Evolutionary conservation across 352 stramenopile species (phyloP).

Genomic region (Phytophthora pluvialis): DNA sequence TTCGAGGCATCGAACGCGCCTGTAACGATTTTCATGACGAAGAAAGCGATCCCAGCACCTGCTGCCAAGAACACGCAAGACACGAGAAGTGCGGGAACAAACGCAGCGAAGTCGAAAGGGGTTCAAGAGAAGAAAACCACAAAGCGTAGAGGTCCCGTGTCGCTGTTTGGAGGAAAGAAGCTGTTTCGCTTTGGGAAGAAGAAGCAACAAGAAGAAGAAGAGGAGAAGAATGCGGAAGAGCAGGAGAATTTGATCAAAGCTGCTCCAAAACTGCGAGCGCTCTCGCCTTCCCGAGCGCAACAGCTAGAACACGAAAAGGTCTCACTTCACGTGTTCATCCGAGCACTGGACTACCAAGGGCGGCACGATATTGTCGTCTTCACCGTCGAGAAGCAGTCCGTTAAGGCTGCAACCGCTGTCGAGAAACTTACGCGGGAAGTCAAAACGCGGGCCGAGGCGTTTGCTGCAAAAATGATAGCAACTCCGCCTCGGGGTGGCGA

Average conservation of each 20-base stretch:
- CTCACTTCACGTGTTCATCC: slow-evolving; percentile 40
- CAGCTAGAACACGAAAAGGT: slow-evolving; percentile 29
- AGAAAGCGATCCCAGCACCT: slow-evolving; percentile 17
- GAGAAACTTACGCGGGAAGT: slow-evolving; percentile 29
- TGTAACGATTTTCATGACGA: slow-evolving; percentile 41
- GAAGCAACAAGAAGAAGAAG: slow-evolving; percentile 30
- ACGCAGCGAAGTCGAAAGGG: background rate
- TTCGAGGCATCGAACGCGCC: slow-evolving; percentile 36
- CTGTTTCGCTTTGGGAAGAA: slow-evolving; percentile 38
- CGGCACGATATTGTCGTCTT: slow-evolving; percentile 31
- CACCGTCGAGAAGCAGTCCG: slow-evolving; percentile 27
- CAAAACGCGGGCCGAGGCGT: slow-evolving; percentile 18
- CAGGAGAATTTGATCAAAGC: slow-evolving; percentile 17
- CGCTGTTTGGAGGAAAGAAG: slow-evolving; percentile 29
- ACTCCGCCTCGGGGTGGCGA: slow-evolving; percentile 50
- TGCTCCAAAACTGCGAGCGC: slow-evolving; percentile 10
- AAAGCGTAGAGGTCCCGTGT: slow-evolving; percentile 22
- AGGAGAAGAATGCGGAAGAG: slow-evolving; percentile 9
- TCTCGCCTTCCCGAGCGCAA: slow-evolving; percentile 31
- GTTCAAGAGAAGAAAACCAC: background rate
- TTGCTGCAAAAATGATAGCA: slow-evolving; percentile 20
- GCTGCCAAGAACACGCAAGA: background rate
- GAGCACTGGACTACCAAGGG: slow-evolving; percentile 30
- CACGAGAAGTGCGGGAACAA: background rate
- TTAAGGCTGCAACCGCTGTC: slow-evolving; percentile 21